Conservation (phyloP, 2,329 filamentous ascomycete genomes). For the Fusarium caatingaense region DNA sequence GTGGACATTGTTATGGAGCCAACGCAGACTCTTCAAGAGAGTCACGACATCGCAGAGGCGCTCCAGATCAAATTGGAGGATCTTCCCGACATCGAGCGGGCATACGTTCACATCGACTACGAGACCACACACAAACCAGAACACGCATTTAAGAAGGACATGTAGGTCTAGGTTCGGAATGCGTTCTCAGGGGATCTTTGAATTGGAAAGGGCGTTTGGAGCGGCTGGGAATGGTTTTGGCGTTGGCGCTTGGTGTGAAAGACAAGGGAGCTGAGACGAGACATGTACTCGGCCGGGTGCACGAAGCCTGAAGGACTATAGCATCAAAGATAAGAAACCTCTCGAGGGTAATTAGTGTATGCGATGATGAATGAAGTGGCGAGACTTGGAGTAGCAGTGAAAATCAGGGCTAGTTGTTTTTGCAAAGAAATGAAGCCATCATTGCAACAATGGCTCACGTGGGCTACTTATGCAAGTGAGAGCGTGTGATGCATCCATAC, state of each 20-base stretch:
- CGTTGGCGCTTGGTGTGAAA: constrained; percentile 5
- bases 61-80: constrained; percentile 95
- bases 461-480: constrained; percentile 22
- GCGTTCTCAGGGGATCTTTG: constrained; percentile 10
- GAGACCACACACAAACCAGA: constrained; percentile 96
- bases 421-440: neutral
- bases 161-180: constrained; percentile 52
- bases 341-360: neutral
- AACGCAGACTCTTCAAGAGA: constrained; percentile 75
- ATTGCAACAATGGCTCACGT: constrained; percentile 30
- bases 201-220: constrained; percentile 8
- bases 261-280: constrained; percentile 26
- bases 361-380: neutral
- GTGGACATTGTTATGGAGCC: constrained; percentile 96
- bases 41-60: constrained; percentile 93
- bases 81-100: constrained; percentile 89
- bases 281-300: constrained; percentile 16
- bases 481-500: constrained; percentile 19
- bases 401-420: constrained; percentile 12
- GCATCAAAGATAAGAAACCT: constrained; percentile 8
- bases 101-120: constrained; percentile 97
- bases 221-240: constrained; percentile 9
- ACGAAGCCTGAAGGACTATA: neutral
- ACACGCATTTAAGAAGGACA: constrained; percentile 72
- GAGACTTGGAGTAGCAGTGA: neutral